These are phyloP conservation scores for Dioszegia crocea DNA, from an alignment of 768 basidiomycete genomes.

Conservation along the genomic window DNA sequence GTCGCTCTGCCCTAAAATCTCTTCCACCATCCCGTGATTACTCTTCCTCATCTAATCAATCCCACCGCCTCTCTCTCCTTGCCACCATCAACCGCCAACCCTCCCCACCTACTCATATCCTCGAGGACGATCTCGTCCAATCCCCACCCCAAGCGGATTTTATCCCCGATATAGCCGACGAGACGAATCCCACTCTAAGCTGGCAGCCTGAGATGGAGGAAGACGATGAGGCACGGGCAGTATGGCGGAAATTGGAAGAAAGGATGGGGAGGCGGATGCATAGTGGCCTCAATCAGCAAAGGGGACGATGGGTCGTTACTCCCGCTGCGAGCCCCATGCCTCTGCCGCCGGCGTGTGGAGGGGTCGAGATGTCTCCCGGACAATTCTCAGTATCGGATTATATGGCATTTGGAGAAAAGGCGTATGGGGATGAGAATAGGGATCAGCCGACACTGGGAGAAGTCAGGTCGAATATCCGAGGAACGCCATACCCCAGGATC, in stretches of 20 bases:
- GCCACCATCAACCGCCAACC: not conserved
- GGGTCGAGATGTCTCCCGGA: conserved; percentile 6
- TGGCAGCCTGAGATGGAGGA: conserved; percentile 14
- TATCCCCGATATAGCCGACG: not conserved
- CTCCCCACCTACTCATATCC: not conserved
- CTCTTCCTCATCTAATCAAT: conserved; percentile 3
- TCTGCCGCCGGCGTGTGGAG: not conserved
- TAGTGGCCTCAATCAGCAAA: not conserved
- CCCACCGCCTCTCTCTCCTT: not conserved
- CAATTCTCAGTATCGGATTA: conserved; percentile 13
- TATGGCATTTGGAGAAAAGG: not conserved
- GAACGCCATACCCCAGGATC: not conserved
- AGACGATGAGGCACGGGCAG: conserved; percentile 11
- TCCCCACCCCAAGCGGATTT: conserved; percentile 6
- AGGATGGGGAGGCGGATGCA: conserved; percentile 11
- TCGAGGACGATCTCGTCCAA: not conserved
- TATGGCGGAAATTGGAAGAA: conserved; percentile 19
- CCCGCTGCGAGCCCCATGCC: not conserved
- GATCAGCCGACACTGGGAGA: not conserved
- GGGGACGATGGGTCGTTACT: conserved; percentile 19
- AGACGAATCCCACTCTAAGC: conserved; percentile 1
- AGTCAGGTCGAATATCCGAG: not conserved
- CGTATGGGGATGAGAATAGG: not conserved
- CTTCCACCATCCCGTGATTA: conserved; percentile 7
- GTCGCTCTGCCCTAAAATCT: conserved; percentile 9